Base-by-base conservation (phyloP, 2,329 filamentous ascomycete genomes). In the Ascochyta lentis region DNA sequence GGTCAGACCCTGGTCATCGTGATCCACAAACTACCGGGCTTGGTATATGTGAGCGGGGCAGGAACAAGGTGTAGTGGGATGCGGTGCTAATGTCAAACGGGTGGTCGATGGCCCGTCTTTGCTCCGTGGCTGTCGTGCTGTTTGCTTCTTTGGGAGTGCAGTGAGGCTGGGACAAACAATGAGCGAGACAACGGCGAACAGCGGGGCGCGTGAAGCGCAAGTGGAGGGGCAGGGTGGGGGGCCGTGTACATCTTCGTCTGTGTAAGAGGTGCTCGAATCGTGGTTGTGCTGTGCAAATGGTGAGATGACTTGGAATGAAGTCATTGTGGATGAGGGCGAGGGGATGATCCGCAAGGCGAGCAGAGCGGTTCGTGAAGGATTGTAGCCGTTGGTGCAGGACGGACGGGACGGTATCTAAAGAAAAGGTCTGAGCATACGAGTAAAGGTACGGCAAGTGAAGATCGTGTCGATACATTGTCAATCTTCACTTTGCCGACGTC, bases 141-240 rank as follows among this genome's bases (percentile, higher is more conserved):
- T 56, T 56, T 56, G 22, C 53, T 51, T 22, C 22, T 51, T 56
- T 56, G 42, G 53, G 53, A 43, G 15, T 5, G 16, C 38, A 31
- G 41, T 29, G 16, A 47, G 23, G 15, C 16, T 54, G 12, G 41
- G 35, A 40, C 4, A 12, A 13, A 13, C 10, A 4, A 6, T 5
- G 10, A 12, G 29, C 10, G 29, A 10, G 40, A 26, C 43, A n/a
- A 38, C 19, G 16, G 34, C 39, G 22, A 26, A 9, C 37, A 29
- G 22, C 43, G 29, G 52, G 29, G 35, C 46, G 52, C 46, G 40
- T 24, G 41, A 55, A 41, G 52, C 52, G 52, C 52, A 27, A 40
- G 23, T 29, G 13, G 22, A 34, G 40, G 6, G 13, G 15, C 16
- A 12, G 19, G 37, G 23, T 37, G n/a, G 33, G 16, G 23, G n/a